Percentiles rank a stretch among this genome's conserved stretches.
phyloP scores from a whole-genome alignment of 345 rosid genomes.

The Brassica juncea region DNA sequence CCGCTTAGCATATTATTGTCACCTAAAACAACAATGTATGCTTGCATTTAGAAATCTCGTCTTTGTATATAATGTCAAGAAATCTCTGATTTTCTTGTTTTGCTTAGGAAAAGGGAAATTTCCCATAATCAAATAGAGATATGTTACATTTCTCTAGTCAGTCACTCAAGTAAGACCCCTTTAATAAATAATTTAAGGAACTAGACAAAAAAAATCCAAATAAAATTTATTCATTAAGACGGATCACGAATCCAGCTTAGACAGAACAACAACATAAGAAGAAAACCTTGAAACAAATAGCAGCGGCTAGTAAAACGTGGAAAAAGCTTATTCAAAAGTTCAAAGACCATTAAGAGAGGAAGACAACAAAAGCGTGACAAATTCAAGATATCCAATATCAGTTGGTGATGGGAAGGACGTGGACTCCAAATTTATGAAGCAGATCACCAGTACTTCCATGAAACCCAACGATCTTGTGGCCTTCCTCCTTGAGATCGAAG shows the following conservation, averaged over 20 bases:
- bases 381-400: neutral
- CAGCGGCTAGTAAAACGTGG: neutral
- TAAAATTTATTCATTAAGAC: neutral
- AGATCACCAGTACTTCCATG: constrained; percentile 33
- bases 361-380: neutral
- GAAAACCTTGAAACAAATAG: neutral
- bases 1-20: too few species aligned
- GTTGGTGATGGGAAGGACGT: constrained; percentile 30
- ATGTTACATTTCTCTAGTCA: neutral
- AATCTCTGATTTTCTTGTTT: neutral
- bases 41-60: neutral
- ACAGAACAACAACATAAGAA: neutral
- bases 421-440: constrained; percentile 34
- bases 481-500: constrained; percentile 6
- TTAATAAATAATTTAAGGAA: neutral
- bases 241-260: neutral
- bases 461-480: constrained; percentile 38
- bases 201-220: neutral
- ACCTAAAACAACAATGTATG: neutral
- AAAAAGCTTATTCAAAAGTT: neutral
- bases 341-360: neutral
- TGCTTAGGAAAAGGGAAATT: neutral
- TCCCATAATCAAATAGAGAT: neutral
- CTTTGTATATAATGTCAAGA: neutral
- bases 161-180: neutral